phyloP scores from a whole-genome alignment of 495 filamentous ascomycete species.

The Opeltia flavorubescens region DNA sequence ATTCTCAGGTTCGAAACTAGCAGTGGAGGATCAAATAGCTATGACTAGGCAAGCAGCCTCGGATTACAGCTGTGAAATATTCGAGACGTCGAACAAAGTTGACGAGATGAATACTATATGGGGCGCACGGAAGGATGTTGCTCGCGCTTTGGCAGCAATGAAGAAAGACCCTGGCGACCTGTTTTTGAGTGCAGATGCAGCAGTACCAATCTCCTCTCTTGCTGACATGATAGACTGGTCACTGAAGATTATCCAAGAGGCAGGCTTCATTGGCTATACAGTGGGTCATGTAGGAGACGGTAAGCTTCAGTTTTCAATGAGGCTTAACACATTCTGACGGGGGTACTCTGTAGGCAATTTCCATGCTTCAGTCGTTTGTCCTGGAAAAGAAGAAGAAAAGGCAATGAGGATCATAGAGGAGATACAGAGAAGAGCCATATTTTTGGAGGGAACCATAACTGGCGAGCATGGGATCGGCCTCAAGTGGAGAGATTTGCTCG shows the following conservation, averaged over 20 bases:
- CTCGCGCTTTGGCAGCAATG: conserved; percentile 49
- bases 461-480: conserved; percentile 52
- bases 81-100: conserved; percentile 44
- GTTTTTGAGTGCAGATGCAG: conserved; percentile 55
- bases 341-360: conserved; percentile 5
- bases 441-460: conserved; percentile 51
- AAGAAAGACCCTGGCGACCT: conserved; percentile 37
- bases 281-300: conserved; percentile 59
- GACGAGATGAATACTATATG: conserved; percentile 45
- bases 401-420: conserved; percentile 39
- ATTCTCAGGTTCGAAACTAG: conserved; percentile 43
- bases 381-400: conserved; percentile 35
- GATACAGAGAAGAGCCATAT: conserved; percentile 48
- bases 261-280: conserved; percentile 42
- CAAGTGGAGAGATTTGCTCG: conserved; percentile 46
- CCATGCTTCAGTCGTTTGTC: conserved; percentile 42
- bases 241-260: conserved; percentile 41
- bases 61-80: conserved; percentile 30
- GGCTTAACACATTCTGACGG: neutral
- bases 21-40: conserved; percentile 45
- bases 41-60: conserved; percentile 43
- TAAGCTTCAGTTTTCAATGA: conserved; percentile 35
- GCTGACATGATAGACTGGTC: conserved; percentile 51
- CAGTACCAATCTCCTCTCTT: conserved; percentile 47
- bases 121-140: conserved; percentile 45